Conservation (phyloP, 495 filamentous ascomycete genomes). For the Hyaloscypha bicolor region DNA sequence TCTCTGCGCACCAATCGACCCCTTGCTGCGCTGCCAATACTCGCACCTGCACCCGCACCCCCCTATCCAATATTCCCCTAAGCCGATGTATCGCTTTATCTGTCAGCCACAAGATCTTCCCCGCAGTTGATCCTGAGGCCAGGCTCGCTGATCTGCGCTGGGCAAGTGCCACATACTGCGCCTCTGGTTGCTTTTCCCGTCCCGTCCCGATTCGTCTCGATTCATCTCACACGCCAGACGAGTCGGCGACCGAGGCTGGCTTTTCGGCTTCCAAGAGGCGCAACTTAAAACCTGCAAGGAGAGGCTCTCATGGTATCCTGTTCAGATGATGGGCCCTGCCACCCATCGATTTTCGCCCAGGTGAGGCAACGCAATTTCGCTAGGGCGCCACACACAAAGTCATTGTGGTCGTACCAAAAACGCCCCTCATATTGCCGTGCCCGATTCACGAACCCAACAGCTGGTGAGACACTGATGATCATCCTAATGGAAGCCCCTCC, state of each 20-base stretch:
- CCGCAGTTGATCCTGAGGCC: neutral
- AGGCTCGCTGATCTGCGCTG: neutral
- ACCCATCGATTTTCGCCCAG: neutral
- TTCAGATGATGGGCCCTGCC: neutral
- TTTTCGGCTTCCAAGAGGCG: neutral
- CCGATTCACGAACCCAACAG: neutral
- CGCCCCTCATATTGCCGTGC: neutral
- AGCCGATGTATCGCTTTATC: neutral
- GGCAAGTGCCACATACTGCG: neutral
- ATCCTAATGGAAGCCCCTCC: neutral
- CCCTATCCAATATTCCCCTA: neutral
- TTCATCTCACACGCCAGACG: neutral
- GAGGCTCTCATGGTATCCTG: neutral
- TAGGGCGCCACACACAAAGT: neutral
- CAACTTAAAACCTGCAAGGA: neutral
- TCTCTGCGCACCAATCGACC: neutral
- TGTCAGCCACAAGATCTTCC: neutral
- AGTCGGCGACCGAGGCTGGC: neutral
- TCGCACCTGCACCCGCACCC: neutral
- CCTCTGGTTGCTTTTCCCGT: neutral
- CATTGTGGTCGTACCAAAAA: neutral
- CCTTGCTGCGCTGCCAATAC: neutral
- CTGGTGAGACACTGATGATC: neutral
- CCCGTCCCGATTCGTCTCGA: constrained; percentile 5
- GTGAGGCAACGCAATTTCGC: neutral